Conservation (phyloP, 306 rosid species). For the Mimosa bimucronata region DNA sequence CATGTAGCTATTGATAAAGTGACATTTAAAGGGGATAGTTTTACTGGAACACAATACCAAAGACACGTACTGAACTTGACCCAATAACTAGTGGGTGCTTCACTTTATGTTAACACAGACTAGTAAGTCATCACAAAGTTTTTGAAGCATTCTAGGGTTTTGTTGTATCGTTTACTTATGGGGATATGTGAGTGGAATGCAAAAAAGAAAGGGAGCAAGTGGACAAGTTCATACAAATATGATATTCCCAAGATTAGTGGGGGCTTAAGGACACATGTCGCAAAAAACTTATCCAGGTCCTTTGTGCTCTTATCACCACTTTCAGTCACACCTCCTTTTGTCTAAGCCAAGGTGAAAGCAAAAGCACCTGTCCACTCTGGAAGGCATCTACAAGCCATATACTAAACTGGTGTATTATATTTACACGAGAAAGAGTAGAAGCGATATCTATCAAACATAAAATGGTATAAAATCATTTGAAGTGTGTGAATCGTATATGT, state of each 20-base stretch:
- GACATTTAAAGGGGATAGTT: neutral
- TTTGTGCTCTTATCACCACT: conserved; percentile 15
- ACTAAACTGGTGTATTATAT: neutral
- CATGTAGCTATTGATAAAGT: neutral
- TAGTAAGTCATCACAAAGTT: conserved; percentile 15
- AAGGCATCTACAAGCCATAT: neutral
- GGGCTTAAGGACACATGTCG: conserved; percentile 6
- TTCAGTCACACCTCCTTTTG: conserved; percentile 7
- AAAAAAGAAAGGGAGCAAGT: conserved; percentile 1
- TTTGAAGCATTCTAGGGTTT: neutral
- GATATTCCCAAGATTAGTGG: conserved; percentile 3
- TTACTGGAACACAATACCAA: conserved; percentile 14
- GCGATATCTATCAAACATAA: too few species aligned
- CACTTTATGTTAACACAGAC: conserved; percentile 30
- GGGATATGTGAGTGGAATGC: neutral
- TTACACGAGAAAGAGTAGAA: too few species aligned
- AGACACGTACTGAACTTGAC: conserved; percentile 4
- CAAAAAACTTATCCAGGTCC: conserved; percentile 1
- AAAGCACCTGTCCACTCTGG: conserved; percentile 1
- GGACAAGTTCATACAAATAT: conserved; percentile 1
- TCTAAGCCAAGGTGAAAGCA: neutral
- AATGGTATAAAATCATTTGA: too few species aligned
- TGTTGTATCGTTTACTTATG: neutral
- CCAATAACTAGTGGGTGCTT: conserved; percentile 31
- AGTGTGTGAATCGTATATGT: too few species aligned